Evolutionary conservation across 768 basidiomycete species (phyloP).

Genomic region (Agaricus blazei): DNA sequence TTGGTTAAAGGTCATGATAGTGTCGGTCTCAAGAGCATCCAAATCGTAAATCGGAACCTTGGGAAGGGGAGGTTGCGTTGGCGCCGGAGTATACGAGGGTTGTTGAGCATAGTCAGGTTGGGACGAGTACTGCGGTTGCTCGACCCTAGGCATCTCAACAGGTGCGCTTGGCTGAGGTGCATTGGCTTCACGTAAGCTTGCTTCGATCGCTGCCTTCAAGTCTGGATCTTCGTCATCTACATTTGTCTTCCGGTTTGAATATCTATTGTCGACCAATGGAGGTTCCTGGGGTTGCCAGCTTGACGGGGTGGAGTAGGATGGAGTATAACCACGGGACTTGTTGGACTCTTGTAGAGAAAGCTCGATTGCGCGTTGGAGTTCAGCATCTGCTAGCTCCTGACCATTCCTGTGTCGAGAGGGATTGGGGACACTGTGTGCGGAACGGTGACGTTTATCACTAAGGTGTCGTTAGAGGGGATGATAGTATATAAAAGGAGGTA

Average conservation of each 20-base stretch:
- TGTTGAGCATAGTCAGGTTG: conserved; percentile 36
- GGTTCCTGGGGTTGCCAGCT: conserved; percentile 65
- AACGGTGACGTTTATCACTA: conserved; percentile 46
- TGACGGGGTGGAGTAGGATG: conserved; percentile 51
- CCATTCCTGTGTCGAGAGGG: conserved; percentile 46
- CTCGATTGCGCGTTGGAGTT: conserved; percentile 90
- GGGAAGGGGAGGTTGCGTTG: conserved; percentile 39
- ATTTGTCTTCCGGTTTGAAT: conserved; percentile 25
- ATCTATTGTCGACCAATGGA: conserved; percentile 57
- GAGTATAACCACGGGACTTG: conserved; percentile 60
- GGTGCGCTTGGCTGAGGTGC: conserved; percentile 81
- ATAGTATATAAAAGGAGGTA: not conserved
- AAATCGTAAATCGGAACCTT: conserved; percentile 77
- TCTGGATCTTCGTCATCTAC: conserved; percentile 79
- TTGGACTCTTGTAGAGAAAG: conserved; percentile 80
- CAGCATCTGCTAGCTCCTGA: conserved; percentile 72
- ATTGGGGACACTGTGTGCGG: conserved; percentile 49
- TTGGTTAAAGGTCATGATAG: conserved; percentile 87
- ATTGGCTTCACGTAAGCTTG: conserved; percentile 81
- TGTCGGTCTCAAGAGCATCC: conserved; percentile 74
- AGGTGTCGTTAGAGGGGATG: conserved; percentile 7
- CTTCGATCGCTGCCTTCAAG: conserved; percentile 90
- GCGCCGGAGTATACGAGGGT: conserved; percentile 38
- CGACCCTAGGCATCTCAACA: conserved; percentile 45
- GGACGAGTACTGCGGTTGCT: conserved; percentile 33